phyloP scores from a whole-genome alignment of 495 filamentous ascomycete genomes.

The Aspergillus nidulans region DNA sequence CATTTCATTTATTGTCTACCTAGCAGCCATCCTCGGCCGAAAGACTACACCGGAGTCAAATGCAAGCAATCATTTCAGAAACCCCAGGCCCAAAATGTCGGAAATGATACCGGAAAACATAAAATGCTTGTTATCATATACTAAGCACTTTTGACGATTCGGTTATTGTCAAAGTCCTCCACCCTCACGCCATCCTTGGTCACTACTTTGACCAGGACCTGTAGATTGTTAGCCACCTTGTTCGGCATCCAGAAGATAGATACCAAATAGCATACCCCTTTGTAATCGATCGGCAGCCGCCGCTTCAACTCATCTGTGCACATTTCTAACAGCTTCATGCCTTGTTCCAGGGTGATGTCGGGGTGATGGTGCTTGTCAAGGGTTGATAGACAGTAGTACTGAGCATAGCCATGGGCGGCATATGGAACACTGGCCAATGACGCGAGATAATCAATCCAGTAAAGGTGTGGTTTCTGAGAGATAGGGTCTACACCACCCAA shows the following conservation, averaged over 20 bases:
- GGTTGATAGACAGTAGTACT: constrained; percentile 95
- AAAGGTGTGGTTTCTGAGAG: constrained; percentile 79
- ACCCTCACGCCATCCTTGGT: constrained; percentile 86
- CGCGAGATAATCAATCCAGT: constrained; percentile 97
- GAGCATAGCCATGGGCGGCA: constrained; percentile 95
- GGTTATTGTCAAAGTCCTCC: constrained; percentile 74
- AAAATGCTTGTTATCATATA: constrained; percentile 38
- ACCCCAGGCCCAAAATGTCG: constrained; percentile 22
- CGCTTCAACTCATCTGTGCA: constrained; percentile 96
- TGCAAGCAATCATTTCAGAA: constrained; percentile 19
- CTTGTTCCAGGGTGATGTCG: constrained; percentile 80
- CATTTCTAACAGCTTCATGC: constrained; percentile 84
- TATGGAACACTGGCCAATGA: constrained; percentile 84
- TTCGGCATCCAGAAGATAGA: not conserved
- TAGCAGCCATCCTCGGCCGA: constrained; percentile 1
- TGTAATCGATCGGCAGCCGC: constrained; percentile 95
- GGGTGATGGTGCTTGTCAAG: constrained; percentile 98
- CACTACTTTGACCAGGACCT: constrained; percentile 84
- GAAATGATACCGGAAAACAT: constrained; percentile 19
- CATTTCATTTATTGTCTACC: constrained; percentile 17
- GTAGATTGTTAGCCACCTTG: constrained; percentile 16
- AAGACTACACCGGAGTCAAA: constrained; percentile 15
- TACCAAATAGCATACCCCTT: constrained; percentile 61
- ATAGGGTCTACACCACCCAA: constrained; percentile 89
- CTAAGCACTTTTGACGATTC: constrained; percentile 64